Evolutionary conservation across 2,329 filamentous ascomycete genomes (phyloP), one percentile per base, ranked within the genome.

Genomic region (Fusarium newnesense): DNA sequence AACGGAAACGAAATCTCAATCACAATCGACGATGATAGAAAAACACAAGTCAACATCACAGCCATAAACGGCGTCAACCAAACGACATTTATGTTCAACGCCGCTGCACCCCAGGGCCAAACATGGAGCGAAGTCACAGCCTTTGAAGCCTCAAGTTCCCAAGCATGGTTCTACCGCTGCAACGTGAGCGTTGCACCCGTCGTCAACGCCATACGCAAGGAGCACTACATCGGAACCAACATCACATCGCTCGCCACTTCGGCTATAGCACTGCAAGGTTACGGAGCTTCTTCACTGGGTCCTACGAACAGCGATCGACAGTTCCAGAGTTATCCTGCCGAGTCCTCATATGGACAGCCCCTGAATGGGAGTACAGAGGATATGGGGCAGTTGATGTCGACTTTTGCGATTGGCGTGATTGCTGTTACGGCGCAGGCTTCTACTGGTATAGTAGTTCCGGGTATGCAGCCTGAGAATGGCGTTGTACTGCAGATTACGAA

Each of bases 241-340:
- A 43, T 77, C n/a, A 74, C 74, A 8, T 53, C 65, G 3, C 59
- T 76, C 7, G 67, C 70, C 8, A 73, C 74, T 2, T 67, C 64
- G 21, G 67, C 70, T 4, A 76, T 77, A 60, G 76, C 76, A 3
- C 64, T 77, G 1, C 76, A 77, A 44, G 76, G 74, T 2, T 77
- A 76, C 16, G 67, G 71, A 16, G 75, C 75, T 5, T 76, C 75
- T 28, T 74, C 70, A 2, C 34, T 76, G 3, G 54, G 63, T 3
- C 53, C 71, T 5, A 60, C 52, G 16, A 62, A 72, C 26, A 72
- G 53, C 39, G 62, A 68, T 47, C 64, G 56, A 36, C 72, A 74
- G 37, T 74, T 74, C 19, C 83, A 85, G 70, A 82, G 81, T 15
- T 87, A 86, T 57, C 85, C 85, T 0, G 77, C 80, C 32, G 82